A percentile compares a stretch with the other conserved stretches of the same genome.
Conservation (phyloP, 2,329 filamentous ascomycete species). For the Cryphonectria naterciae region DNA sequence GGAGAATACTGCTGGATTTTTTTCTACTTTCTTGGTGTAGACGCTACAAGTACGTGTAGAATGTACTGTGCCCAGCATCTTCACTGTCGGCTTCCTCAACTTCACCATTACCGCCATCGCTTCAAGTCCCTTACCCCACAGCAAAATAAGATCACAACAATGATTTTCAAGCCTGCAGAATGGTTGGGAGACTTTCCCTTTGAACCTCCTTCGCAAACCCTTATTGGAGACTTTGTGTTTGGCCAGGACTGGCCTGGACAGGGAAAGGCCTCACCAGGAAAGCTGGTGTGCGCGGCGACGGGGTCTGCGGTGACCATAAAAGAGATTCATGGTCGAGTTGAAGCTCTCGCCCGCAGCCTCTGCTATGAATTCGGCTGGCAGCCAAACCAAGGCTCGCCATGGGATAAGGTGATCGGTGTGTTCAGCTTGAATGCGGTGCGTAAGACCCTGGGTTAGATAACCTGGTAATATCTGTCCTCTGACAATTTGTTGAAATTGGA, state of each 20-base stretch:
- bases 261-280: too few relatives aligned
- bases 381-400: background rate
- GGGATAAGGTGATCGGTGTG: background rate
- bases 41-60: background rate
- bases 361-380: background rate
- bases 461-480: background rate
- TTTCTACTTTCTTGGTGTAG: background rate
- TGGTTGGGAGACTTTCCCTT: background rate
- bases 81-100: background rate
- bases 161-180: background rate
- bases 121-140: background rate
- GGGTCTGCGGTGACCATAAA: background rate
- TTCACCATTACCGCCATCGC: background rate
- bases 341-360: background rate
- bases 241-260: background rate
- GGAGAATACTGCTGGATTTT: background rate
- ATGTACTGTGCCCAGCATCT: background rate
- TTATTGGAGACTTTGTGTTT: background rate
- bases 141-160: background rate
- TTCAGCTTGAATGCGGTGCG: background rate
- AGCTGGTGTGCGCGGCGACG: background rate
- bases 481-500: background rate
- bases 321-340: background rate
- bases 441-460: background rate
- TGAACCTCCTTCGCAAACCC: background rate